Conservation (phyloP, 352 stramenopile genomes). For the Lagenidium giganteum region DNA sequence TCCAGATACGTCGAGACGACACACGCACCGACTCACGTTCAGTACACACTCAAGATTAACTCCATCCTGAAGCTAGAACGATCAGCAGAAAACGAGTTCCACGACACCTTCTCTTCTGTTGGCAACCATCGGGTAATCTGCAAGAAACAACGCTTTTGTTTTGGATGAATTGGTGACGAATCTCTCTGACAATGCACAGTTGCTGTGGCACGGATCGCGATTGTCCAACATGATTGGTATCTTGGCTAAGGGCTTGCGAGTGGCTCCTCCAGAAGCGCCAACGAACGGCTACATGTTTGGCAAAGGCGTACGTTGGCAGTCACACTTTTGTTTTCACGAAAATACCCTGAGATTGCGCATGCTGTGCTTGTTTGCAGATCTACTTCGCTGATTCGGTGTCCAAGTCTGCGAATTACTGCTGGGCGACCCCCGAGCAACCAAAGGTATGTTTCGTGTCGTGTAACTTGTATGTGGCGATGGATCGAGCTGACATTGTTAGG, state of each 20-base stretch:
- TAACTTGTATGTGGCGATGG: background rate
- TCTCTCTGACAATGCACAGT: too few relatives aligned
- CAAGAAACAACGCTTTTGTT: background rate
- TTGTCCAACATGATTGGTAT: constrained; percentile 80
- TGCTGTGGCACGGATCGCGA: constrained; percentile 84
- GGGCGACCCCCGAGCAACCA: constrained; percentile 48
- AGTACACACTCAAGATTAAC: constrained; percentile 39
- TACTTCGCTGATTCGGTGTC: constrained; percentile 84
- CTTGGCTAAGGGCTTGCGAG: constrained; percentile 67
- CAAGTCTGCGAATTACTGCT: constrained; percentile 86
- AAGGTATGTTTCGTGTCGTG: constrained; percentile 22
- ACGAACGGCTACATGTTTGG: constrained; percentile 81
- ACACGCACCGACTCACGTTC: constrained; percentile 38
- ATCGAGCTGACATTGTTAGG: too few relatives aligned
- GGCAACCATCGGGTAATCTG: constrained; percentile 47
- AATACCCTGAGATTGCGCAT: too few relatives aligned
- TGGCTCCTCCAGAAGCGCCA: constrained; percentile 76
- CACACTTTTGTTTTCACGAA: constrained; percentile 2
- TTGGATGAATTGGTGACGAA: background rate
- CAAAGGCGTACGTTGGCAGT: constrained; percentile 57
- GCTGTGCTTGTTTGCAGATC: constrained; percentile 29
- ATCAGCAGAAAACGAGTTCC: constrained; percentile 33
- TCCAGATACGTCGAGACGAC: constrained; percentile 54
- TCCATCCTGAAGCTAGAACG: constrained; percentile 47
- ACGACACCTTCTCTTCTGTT: constrained; percentile 27